phyloP scores from a whole-genome alignment of 2,329 filamentous ascomycete species.

The Colletotrichum chlorophyti region DNA sequence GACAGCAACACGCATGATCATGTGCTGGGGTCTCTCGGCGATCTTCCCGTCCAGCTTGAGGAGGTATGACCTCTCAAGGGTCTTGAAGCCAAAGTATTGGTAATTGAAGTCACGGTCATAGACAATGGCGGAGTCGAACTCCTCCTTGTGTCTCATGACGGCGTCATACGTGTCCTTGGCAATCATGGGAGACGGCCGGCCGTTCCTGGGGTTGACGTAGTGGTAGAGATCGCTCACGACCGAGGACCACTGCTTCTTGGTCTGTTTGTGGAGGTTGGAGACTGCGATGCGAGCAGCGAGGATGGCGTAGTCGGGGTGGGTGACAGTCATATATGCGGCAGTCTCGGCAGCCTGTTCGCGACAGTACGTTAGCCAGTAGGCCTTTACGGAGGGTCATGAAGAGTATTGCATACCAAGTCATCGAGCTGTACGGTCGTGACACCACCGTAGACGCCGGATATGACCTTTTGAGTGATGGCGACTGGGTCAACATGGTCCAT shows the following conservation, averaged over 20 bases:
- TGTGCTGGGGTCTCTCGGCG: constrained; percentile 96
- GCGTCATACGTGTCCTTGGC: constrained; percentile 88
- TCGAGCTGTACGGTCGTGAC: constrained; percentile 97
- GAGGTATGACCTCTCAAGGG: constrained; percentile 95
- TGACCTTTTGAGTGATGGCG: constrained; percentile 98
- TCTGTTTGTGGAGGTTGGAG: constrained; percentile 99
- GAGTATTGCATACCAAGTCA: constrained; percentile 79
- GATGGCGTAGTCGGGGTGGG: constrained; percentile 98
- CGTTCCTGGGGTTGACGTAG: constrained; percentile 96
- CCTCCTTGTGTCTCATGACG: constrained; percentile 94
- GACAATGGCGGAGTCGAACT: constrained; percentile 98
- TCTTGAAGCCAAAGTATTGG: constrained; percentile 99
- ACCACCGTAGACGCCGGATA: constrained; percentile 98
- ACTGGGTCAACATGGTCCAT: constrained; percentile 94
- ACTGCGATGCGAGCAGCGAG: constrained; percentile 98
- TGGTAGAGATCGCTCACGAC: constrained; percentile 93
- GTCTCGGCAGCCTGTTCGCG: constrained; percentile 86
- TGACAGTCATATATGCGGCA: constrained; percentile 99
- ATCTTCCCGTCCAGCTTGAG: constrained; percentile 95
- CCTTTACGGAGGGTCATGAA: background rate
- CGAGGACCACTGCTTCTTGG: constrained; percentile 99
- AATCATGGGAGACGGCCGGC: constrained; percentile 88
- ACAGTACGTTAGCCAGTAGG: constrained; percentile 30
- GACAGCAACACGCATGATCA: constrained; percentile 99
- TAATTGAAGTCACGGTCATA: constrained; percentile 99